Base-by-base conservation (phyloP, 768 basidiomycete genomes). In the Hygrocybe coccinea region DNA sequence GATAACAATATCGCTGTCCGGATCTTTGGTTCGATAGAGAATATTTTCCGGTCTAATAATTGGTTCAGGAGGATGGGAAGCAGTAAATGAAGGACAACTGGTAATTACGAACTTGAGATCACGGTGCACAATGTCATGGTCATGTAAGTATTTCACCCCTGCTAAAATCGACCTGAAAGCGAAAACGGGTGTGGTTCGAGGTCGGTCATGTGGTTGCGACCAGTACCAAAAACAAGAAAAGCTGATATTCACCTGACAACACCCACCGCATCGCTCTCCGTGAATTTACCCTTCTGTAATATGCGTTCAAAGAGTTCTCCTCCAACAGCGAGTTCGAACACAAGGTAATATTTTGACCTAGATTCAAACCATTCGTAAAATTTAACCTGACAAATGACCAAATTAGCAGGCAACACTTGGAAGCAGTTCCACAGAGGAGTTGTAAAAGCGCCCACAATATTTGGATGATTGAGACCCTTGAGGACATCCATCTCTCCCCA, bases 291-390 rank as follows among this genome's bases (percentile, higher is more conserved):
- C 57, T 79, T 82, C 58, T 86, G 74, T 44, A 87, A 71, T 59
- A 98, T 91, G 44, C 92, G 80, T 49, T 93, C 89, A 66, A 99
- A 99, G 1, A 98, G 80, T 65, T 98, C 97, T 29, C 97, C 97
- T 5, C 97, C 95, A 0, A 84, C 79, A 0, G 94, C 95, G 8
- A 98, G 86, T 69, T 97, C 92, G 64, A 97, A 97, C 0, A 89
- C 81, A n/a, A 98, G 83, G 66, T 95, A 98, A 69, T 92, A 97
- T 72, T 97, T 97, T 14, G 86, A 80, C 59, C 93, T 78, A 8
- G 89, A 92, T 66, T 98, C 97, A 67, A 98, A 98, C 85, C 89
- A 92, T 68, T 97, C 94, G 69, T 87, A 95, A 65, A 97, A 93
- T 67, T 95, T 95, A 55, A 97, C 91, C 91, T 93, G 64, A 21